Conservation (phyloP, 225 moss, liverwort and hornwort genomes). For the Straminergon stramineum region DNA sequence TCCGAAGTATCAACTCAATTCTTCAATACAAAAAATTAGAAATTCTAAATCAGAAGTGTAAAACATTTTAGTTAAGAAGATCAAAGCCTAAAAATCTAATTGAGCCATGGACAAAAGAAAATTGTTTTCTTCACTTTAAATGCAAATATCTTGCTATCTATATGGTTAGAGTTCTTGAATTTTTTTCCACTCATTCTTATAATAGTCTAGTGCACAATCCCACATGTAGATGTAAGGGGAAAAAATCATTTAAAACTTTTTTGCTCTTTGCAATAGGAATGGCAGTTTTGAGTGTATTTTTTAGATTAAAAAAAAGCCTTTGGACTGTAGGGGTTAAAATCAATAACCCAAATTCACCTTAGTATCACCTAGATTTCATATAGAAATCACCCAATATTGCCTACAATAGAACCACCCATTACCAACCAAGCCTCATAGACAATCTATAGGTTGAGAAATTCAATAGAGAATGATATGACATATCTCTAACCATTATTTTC, state of each 20-base stretch:
- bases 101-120: background rate
- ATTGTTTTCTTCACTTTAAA: background rate
- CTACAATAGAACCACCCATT: too few species aligned
- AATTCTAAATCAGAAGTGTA: background rate
- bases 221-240: background rate
- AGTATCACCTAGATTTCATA: background rate
- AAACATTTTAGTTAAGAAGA: background rate
- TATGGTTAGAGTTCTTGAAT: background rate
- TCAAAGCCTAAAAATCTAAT: background rate
- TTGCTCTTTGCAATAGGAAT: background rate
- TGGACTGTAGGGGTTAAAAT: background rate
- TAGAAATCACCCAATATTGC: background rate
- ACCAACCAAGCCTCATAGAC: too few species aligned
- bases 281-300: background rate
- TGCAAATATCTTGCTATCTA: background rate
- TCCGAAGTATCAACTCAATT: too few species aligned
- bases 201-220: background rate
- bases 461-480: too few species aligned
- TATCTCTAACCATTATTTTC: too few species aligned
- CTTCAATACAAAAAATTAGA: too few species aligned
- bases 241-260: background rate
- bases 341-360: background rate
- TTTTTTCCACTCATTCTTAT: background rate
- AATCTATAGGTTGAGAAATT: too few species aligned
- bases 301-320: background rate